phyloP scores from a whole-genome alignment of 2,329 filamentous ascomycete genomes.

The Colletotrichum echinochloae region DNA sequence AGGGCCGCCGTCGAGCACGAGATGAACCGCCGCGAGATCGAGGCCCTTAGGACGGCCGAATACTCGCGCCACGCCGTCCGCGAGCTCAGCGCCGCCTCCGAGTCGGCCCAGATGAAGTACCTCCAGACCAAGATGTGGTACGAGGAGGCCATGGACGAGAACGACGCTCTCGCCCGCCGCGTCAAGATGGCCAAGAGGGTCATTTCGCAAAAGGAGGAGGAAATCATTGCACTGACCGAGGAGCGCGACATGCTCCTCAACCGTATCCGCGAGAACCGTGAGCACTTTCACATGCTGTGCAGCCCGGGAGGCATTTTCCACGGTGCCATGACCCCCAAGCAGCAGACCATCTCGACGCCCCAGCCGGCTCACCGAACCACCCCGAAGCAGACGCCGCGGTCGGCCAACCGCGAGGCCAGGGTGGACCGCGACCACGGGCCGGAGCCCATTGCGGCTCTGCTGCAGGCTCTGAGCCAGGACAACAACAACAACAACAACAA shows the following conservation, averaged over 20 bases:
- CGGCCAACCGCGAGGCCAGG: conserved; percentile 52
- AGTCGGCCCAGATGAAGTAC: conserved; percentile 66
- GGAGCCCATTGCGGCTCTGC: conserved; percentile 79
- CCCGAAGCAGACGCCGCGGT: conserved; percentile 64
- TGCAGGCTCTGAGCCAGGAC: conserved; percentile 84
- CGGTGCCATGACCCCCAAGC: conserved; percentile 69
- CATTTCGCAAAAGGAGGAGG: conserved; percentile 82
- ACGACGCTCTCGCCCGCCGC: conserved; percentile 71
- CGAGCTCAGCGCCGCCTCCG: conserved; percentile 64
- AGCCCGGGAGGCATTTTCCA: conserved; percentile 79
- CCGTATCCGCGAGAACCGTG: conserved; percentile 88
- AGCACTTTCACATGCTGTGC: conserved; percentile 84
- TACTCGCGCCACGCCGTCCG: conserved; percentile 71
- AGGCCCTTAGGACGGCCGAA: conserved; percentile 82
- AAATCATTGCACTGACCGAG: conserved; percentile 76
- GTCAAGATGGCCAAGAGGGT: conserved; percentile 81
- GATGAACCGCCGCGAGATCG: conserved; percentile 88
- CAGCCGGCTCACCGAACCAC: conserved; percentile 60
- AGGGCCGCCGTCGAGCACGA: conserved; percentile 91
- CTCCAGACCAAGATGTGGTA: conserved; percentile 74
- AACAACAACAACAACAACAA: conserved; percentile 73
- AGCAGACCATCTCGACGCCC: conserved; percentile 57
- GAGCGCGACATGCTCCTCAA: conserved; percentile 82
- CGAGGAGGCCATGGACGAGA: conserved; percentile 75
- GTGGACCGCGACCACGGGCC: conserved; percentile 65